Conservation (phyloP, 192 early-diverging fungal species). For the Backusella tuberculispora region DNA sequence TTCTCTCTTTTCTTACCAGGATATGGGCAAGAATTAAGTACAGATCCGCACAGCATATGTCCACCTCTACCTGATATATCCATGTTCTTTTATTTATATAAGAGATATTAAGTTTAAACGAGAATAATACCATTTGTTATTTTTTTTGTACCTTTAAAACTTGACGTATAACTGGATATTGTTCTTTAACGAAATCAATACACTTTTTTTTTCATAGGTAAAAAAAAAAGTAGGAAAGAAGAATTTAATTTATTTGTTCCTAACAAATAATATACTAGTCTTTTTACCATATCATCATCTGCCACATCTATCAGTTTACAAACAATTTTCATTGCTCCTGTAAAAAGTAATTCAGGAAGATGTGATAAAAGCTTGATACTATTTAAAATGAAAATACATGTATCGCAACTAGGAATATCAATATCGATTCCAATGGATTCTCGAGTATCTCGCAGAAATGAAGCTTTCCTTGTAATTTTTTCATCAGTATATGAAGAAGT, state of each 20-base stretch:
- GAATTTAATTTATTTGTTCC: background rate
- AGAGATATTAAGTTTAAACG: background rate
- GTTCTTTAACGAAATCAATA: slow-evolving; percentile 44
- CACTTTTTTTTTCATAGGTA: slow-evolving; percentile 33
- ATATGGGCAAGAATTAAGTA: slow-evolving; percentile 45
- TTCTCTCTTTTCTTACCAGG: slow-evolving; percentile 27
- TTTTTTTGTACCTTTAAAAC: slow-evolving; percentile 41
- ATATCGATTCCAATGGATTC: background rate
- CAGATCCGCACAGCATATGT: slow-evolving; percentile 44
- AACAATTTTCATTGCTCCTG: slow-evolving; percentile 32
- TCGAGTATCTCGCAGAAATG: no score
- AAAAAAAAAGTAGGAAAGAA: background rate
- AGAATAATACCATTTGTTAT: background rate
- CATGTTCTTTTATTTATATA: slow-evolving; percentile 19
- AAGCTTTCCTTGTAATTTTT: no score
- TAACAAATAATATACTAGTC: no score
- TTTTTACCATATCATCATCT: slow-evolving; percentile 44
- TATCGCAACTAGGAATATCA: background rate
- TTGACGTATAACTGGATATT: slow-evolving; percentile 47
- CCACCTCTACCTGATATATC: slow-evolving; percentile 42
- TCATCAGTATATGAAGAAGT: no score
- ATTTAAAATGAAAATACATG: background rate
- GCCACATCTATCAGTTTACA: slow-evolving; percentile 40
- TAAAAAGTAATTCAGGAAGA: slow-evolving; percentile 44
- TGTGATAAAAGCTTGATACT: slow-evolving; percentile 27